These are phyloP conservation scores for Vitis hybrid DNA, from an alignment of 177 flowering plant species.

Conservation along the genomic window DNA sequence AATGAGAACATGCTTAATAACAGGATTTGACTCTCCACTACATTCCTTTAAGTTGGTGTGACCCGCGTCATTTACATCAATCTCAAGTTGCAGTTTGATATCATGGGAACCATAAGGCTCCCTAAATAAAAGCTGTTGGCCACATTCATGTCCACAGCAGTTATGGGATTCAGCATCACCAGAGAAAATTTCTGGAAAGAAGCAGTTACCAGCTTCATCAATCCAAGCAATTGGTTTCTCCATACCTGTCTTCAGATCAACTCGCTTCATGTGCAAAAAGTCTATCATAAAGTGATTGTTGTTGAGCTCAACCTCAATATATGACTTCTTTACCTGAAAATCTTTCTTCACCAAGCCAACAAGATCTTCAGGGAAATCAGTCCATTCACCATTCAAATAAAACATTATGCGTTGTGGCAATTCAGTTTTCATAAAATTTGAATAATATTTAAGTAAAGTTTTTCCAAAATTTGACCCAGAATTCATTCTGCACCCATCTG, in stretches of 20 bases:
- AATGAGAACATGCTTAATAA: conserved; percentile 36
- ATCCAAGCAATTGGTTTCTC: conserved; percentile 87
- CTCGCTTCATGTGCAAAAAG: conserved; percentile 64
- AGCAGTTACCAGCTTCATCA: conserved; percentile 76
- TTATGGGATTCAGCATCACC: conserved; percentile 24
- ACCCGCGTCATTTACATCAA: conserved; percentile 46
- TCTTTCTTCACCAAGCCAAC: conserved; percentile 46
- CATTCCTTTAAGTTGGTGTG: conserved; percentile 36
- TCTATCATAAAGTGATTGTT: conserved; percentile 53
- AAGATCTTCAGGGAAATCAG: conserved; percentile 50
- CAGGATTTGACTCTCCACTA: conserved; percentile 54
- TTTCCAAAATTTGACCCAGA: conserved; percentile 26
- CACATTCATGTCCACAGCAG: conserved; percentile 18
- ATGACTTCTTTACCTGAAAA: conserved; percentile 51
- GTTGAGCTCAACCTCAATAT: conserved; percentile 48
- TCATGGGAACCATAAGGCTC: conserved; percentile 40
- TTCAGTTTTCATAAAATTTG: conserved; percentile 61
- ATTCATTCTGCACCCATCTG: conserved; percentile 33
- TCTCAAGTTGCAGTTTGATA: conserved; percentile 65
- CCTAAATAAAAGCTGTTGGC: conserved; percentile 2
- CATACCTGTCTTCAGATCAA: conserved; percentile 62
- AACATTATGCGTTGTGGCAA: conserved; percentile 60
- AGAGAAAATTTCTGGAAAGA: conserved; percentile 69
- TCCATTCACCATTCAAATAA: conserved; percentile 67
- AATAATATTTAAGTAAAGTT: conserved; percentile 48